Base-by-base conservation (phyloP, 2,329 filamentous ascomycete species). In the Arthrobotrys pseudoclavata region DNA sequence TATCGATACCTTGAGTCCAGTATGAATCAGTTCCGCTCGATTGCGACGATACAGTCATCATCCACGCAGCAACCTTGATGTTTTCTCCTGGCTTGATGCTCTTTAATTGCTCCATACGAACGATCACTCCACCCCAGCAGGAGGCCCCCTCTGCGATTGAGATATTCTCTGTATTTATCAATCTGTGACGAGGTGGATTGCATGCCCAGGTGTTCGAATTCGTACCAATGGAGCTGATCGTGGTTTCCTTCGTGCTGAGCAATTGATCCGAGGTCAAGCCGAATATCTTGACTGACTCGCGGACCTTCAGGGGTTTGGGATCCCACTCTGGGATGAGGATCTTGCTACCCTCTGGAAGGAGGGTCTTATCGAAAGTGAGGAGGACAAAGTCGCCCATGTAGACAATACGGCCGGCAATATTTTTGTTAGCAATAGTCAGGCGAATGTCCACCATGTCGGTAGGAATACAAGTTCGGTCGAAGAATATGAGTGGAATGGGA, bases 401-500 rank as follows among this genome's bases (percentile, higher is more conserved):
- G 31, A 82, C 80, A 2, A 82, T 81, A n/a, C 79, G 77, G 3
- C 80, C 81, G 31, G 81, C 79, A 34, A 81, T 80, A 45, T 80
- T 80, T 66, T 81, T 82, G 62, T 82, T 81, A 9, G 80, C 80
- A 7, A 82, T 71, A 7, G 81, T 82, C n/a, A 82, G 79, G 22
- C 81, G 80, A 45, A 82, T 81, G 75, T 82, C 81, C 22, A 82
- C 76, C 81, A 82, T 82, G 26, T 81, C 80, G n/a, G 81, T 80
- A 34, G 81, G 81, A 42, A 82, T 79, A 18, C 80, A 80, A 4
- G 80, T 80, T 24, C 81, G 71, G 63, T 82, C 81, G 48, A 82
- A 82, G 22, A 81, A 79, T 3, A 82, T 68, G 48, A 82, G 79
- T 1, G 81, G 81, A 13, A 82, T 81, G 1, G 81, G 81, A 50